Base-by-base conservation (phyloP, 106 monocot genomes). In the Dendrobium officinale region DNA sequence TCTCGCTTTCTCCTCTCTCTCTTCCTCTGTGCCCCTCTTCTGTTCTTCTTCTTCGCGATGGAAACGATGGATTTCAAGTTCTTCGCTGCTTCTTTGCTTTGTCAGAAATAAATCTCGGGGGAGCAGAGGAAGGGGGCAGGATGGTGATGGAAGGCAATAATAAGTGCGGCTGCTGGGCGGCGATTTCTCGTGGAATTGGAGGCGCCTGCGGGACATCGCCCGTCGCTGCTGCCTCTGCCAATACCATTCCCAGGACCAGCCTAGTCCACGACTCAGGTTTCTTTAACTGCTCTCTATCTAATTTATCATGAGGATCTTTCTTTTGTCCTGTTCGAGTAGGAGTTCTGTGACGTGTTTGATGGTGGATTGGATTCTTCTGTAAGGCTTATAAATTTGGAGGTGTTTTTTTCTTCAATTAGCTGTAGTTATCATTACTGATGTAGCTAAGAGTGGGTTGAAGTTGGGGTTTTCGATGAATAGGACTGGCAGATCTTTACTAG, bases 241-340 rank as follows among this genome's bases (percentile, higher is more conserved):
- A 79, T 67, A 56, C 83, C 7, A 74, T 87, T 55, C 75, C 90
- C 11, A 85, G 83, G 75, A 83, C 70, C 56, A 87, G 83, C 73
- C 75, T 85, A 11, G 87, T 88, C 67, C 81, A 85, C 49, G 88
- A 90, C 80, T 83, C 90, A 86, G 90, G 90, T 90, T 5, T 19
- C 24, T 61, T 18, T 40, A 42, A 16, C 77, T 5, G 10, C 72
- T 24, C 48, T 31, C 56, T 33, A 24, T 58, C 10, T 82, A 43
- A 18, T 20, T 74, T 44, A 42, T 74, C 43, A 20, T 5, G 41
- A 18, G 20, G 41, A 2, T 56, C 4, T 43, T 19, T 42, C 37
- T 45, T 49, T 43, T 64, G 49, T 42, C 29, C 31, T 77, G 48
- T 29, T 27, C 26, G 27, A 26, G 11, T 26, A 55, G 51, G 27